Percentiles rank a stretch among this genome's conserved stretches.
Evolutionary conservation across 164 flowering plant genomes (phyloP).

Genomic region (Cinnamomum micranthum): DNA sequence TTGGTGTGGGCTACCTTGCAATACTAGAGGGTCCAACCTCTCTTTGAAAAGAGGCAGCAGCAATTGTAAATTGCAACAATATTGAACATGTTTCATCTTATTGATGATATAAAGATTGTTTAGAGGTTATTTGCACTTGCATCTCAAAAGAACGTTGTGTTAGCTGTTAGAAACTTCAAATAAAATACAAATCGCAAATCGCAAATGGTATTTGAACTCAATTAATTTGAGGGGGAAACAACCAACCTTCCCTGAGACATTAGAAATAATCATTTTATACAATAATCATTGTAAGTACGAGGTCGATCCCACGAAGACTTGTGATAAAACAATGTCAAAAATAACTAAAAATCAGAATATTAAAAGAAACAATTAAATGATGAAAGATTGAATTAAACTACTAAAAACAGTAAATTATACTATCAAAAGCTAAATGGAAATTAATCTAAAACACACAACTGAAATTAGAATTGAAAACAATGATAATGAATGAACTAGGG

Average conservation of each 20-base stretch:
- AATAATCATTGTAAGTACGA: too few species aligned
- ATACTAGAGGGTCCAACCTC: slow-evolving; percentile 40
- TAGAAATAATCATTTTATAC: neutral
- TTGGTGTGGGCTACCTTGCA: slow-evolving; percentile 58
- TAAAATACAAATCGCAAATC: neutral
- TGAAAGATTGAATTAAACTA: too few species aligned
- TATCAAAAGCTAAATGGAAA: too few species aligned
- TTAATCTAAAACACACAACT: too few species aligned
- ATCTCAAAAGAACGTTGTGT: neutral
- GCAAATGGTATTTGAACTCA: neutral
- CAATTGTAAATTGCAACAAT: neutral
- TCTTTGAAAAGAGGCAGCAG: slow-evolving; percentile 54
- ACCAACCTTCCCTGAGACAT: slow-evolving; percentile 7
- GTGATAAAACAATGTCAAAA: too few species aligned
- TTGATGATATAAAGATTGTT: neutral
- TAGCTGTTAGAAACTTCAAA: neutral
- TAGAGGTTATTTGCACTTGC: neutral
- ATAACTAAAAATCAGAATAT: too few species aligned
- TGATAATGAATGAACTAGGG: too few species aligned
- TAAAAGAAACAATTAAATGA: too few species aligned
- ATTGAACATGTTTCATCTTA: neutral
- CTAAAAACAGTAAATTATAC: too few species aligned
- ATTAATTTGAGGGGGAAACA: slow-evolving; percentile 34
- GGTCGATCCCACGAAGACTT: too few species aligned
- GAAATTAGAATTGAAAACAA: too few species aligned